Conservation (phyloP, 768 basidiomycete genomes). For the Rhodotorula sphaerocarpa region DNA sequence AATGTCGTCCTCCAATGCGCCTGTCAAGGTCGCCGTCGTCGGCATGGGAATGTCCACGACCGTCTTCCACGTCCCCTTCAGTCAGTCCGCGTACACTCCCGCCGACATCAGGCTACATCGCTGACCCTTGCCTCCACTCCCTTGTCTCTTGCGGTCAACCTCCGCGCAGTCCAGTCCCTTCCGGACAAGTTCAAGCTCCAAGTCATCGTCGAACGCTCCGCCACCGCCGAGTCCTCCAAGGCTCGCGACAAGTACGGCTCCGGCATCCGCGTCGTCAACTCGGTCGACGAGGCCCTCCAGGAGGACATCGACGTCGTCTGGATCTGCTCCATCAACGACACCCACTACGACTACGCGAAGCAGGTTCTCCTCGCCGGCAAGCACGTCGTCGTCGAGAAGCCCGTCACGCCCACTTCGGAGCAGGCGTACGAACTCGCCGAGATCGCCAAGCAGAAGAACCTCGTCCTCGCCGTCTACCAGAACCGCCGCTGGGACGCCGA, state of each 20-base stretch:
- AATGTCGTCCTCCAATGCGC: no score
- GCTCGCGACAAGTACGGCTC: constrained; percentile 56
- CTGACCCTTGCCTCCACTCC: not conserved
- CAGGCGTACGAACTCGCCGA: constrained; percentile 57
- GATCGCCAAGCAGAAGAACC: constrained; percentile 55
- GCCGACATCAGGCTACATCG: not conserved
- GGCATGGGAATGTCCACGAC: constrained; percentile 33
- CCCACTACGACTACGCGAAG: constrained; percentile 65
- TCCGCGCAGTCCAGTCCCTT: constrained; percentile 51
- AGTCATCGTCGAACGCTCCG: constrained; percentile 68
- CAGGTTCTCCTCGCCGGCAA: constrained; percentile 19
- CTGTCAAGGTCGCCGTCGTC: constrained; percentile 21
- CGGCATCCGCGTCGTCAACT: constrained; percentile 52
- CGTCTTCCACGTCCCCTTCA: constrained; percentile 72
- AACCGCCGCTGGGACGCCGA: constrained; percentile 67
- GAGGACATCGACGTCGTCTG: constrained; percentile 59
- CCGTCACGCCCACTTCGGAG: constrained; percentile 55
- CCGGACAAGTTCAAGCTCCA: constrained; percentile 60
- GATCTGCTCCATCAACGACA: constrained; percentile 64
- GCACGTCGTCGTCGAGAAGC: constrained; percentile 68
- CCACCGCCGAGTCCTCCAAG: constrained; percentile 50
- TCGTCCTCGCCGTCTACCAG: constrained; percentile 51
- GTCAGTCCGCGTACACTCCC: not conserved
- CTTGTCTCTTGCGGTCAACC: not conserved
- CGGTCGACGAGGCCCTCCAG: constrained; percentile 55